Percentiles rank a stretch among this genome's conserved stretches.
Conservation (phyloP, 176 grass and related monocot species). For the Ensete ventricosum region DNA sequence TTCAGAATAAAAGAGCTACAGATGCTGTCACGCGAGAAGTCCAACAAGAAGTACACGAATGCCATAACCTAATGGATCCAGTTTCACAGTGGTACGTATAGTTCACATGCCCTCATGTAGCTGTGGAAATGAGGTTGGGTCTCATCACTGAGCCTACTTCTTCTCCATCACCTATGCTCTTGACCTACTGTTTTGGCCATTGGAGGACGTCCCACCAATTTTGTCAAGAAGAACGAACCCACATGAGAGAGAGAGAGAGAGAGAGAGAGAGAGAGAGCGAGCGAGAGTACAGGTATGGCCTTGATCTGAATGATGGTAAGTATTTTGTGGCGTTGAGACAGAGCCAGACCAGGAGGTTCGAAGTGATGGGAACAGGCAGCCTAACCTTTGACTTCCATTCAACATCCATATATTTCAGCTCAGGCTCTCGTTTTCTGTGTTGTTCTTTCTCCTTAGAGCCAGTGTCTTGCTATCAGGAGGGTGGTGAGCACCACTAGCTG, state of each 20-base stretch:
- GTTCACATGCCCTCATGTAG: not conserved
- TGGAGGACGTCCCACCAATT: not conserved
- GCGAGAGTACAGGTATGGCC: no score
- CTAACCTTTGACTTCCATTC: slow-evolving; percentile 53
- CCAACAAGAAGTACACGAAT: no score
- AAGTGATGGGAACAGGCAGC: slow-evolving; percentile 55
- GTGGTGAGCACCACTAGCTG: no score
- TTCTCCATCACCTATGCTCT: not conserved
- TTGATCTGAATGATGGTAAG: no score
- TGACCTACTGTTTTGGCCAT: no score
- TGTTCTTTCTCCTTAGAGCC: slow-evolving; percentile 44
- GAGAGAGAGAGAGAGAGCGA: no score
- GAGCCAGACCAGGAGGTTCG: slow-evolving; percentile 18
- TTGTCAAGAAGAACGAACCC: not conserved
- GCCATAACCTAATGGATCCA: no score
- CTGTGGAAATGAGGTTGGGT: not conserved
- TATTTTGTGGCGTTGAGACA: not conserved
- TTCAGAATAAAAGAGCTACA: no score
- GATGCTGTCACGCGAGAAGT: no score
- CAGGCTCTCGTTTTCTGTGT: slow-evolving; percentile 24
- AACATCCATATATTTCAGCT: slow-evolving; percentile 12
- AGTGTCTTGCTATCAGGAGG: slow-evolving; percentile 15
- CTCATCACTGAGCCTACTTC: not conserved
- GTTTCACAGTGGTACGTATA: no score
- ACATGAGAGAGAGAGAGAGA: no score